Conservation (phyloP, 176 grass and related monocot species). For the Melocanna baccifera region DNA sequence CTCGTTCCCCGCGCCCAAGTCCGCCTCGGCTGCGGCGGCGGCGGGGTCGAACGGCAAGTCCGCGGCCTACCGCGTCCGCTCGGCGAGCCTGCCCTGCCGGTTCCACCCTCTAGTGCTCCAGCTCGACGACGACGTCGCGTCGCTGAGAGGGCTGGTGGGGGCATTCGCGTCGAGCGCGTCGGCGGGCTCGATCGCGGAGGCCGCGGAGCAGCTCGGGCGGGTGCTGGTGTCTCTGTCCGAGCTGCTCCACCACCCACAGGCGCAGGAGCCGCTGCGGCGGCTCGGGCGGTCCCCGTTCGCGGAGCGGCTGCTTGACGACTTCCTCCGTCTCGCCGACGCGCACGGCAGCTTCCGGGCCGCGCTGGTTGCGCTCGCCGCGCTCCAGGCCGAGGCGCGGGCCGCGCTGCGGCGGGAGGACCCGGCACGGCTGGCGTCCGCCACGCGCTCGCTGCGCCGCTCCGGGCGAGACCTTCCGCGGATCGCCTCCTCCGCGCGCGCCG, state of each 20-base stretch:
- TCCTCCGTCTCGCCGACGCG: slow-evolving; percentile 59
- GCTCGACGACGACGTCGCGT: slow-evolving; percentile 58
- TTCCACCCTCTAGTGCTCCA: slow-evolving; percentile 70
- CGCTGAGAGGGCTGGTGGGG: slow-evolving; percentile 34
- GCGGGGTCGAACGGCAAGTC: slow-evolving; percentile 1
- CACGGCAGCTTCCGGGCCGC: slow-evolving; percentile 44
- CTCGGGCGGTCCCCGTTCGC: slow-evolving; percentile 33
- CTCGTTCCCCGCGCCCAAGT: slow-evolving; percentile 54
- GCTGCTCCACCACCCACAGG: slow-evolving; percentile 66
- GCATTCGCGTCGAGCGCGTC: background rate
- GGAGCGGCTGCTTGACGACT: slow-evolving; percentile 51
- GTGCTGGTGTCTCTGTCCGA: slow-evolving; percentile 56
- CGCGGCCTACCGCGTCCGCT: slow-evolving; percentile 53
- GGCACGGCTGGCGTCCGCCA: slow-evolving; percentile 37
- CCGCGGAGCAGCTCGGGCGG: slow-evolving; percentile 17
- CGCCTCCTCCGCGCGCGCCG: slow-evolving; percentile 34
- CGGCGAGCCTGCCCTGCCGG: slow-evolving; percentile 63
- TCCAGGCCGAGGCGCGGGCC: slow-evolving; percentile 44
- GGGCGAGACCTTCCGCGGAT: slow-evolving; percentile 41
- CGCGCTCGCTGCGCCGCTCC: slow-evolving; percentile 36
- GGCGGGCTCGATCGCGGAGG: slow-evolving; percentile 21
- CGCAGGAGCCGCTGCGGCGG: slow-evolving; percentile 46
- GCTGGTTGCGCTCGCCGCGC: slow-evolving; percentile 32
- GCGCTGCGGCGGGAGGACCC: slow-evolving; percentile 50
- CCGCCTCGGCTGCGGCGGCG: background rate